Percentiles rank a stretch among this genome's conserved stretches.
Conservation (phyloP, 331 rosid genomes). For the Spiraea crenata region DNA sequence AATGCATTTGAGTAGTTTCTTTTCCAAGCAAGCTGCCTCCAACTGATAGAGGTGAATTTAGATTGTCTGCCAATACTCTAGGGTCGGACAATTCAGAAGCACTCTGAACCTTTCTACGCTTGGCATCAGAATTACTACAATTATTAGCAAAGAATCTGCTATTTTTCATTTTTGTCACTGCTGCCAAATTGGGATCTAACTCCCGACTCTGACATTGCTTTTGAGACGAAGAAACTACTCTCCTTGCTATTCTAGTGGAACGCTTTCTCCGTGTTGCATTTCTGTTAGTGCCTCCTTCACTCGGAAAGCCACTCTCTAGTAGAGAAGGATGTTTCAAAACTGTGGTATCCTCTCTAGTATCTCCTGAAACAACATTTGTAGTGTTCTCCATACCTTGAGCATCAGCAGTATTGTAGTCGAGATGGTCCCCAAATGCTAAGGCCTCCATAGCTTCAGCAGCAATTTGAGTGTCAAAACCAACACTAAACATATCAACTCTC, state of each 20-base stretch:
- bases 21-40: slow-evolving; percentile 22
- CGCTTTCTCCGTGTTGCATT: slow-evolving; percentile 35
- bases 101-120: slow-evolving; percentile 14
- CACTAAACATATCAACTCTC: slow-evolving; percentile 34
- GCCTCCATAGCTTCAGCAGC: slow-evolving; percentile 81
- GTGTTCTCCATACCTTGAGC: slow-evolving; percentile 25
- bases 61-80: slow-evolving; percentile 18
- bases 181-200: slow-evolving; percentile 28
- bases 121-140: slow-evolving; percentile 17
- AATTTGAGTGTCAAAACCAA: slow-evolving; percentile 73
- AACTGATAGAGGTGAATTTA: slow-evolving; percentile 8
- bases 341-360: slow-evolving; percentile 24
- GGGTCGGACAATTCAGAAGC: slow-evolving; percentile 6
- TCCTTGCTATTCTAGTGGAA: slow-evolving; percentile 38
- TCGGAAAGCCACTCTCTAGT: slow-evolving; percentile 18
- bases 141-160: slow-evolving; percentile 28
- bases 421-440: slow-evolving; percentile 40
- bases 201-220: slow-evolving; percentile 27
- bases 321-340: slow-evolving; percentile 18
- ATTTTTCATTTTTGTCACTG: slow-evolving; percentile 23
- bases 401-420: slow-evolving; percentile 21
- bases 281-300: slow-evolving; percentile 18
- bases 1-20: slow-evolving; percentile 25
- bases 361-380: slow-evolving; percentile 23
- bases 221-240: slow-evolving; percentile 30